Evolutionary conservation across 2,329 filamentous ascomycete genomes (phyloP).

Genomic region (Proliferodiscus dingleyae): DNA sequence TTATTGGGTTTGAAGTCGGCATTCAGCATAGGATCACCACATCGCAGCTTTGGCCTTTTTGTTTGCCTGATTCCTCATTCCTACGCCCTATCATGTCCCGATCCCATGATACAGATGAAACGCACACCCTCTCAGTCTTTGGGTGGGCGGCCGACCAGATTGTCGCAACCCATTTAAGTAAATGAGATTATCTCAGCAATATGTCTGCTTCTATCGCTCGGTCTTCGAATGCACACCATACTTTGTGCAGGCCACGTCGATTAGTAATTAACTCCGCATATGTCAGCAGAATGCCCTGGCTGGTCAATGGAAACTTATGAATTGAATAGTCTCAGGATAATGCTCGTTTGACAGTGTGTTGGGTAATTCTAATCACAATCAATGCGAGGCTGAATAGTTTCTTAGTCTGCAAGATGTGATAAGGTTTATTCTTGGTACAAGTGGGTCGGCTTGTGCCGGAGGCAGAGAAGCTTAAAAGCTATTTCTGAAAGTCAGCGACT

Average conservation of each 20-base stretch:
- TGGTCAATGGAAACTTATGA: too few relatives aligned
- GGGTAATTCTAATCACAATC: neutral
- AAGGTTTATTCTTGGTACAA: neutral
- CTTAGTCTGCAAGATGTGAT: too few relatives aligned
- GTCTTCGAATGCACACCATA: too few relatives aligned
- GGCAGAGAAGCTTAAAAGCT: neutral
- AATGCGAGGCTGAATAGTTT: neutral
- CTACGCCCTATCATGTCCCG: neutral
- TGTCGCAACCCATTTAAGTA: too few relatives aligned
- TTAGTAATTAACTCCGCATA: too few relatives aligned
- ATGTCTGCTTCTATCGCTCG: too few relatives aligned
- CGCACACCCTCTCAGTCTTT: neutral
- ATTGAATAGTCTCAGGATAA: too few relatives aligned
- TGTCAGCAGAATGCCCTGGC: too few relatives aligned
- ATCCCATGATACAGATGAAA: neutral
- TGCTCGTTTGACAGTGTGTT: too few relatives aligned
- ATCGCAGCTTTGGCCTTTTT: neutral
- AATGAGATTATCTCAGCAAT: too few relatives aligned
- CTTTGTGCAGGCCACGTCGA: too few relatives aligned
- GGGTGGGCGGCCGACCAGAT: too few relatives aligned
- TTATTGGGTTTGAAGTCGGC: neutral
- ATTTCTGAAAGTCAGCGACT: slow-evolving; percentile 1
- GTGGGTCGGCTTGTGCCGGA: neutral
- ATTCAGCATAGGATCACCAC: neutral
- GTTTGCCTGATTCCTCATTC: neutral